These are phyloP conservation scores for Mortierella alpina DNA, from an alignment of 192 early-diverging fungal genomes.

Conservation along the genomic window DNA sequence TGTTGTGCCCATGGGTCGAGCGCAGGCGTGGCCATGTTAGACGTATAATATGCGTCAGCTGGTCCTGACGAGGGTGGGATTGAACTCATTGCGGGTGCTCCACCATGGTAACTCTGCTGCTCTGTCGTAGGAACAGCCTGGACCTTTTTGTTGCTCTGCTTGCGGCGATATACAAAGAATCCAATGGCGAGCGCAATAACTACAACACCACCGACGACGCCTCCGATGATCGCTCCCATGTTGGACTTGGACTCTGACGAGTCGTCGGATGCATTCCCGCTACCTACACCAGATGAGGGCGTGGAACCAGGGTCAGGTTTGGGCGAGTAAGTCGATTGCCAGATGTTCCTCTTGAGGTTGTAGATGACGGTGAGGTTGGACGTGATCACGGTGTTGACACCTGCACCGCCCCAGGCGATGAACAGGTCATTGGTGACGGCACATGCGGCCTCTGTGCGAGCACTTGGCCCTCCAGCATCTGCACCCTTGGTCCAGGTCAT, in stretches of 20 bases:
- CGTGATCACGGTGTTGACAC: neutral
- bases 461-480: neutral
- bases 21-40: neutral
- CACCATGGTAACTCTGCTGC: neutral
- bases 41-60: neutral
- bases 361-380: conserved; percentile 11
- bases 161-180: conserved; percentile 9
- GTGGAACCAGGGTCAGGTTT: too few species aligned
- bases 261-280: neutral
- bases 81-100: neutral
- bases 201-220: conserved; percentile 3
- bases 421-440: conserved; percentile 13
- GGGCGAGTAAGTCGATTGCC: conserved; percentile 6
- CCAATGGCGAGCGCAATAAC: conserved; percentile 1
- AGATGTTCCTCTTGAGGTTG: conserved; percentile 1
- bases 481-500: conserved; percentile 24
- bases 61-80: neutral
- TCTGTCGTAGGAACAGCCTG: neutral
- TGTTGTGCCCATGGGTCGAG: neutral
- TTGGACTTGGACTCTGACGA: neutral
- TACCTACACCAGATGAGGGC: too few species aligned
- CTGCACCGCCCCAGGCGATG: conserved; percentile 31
- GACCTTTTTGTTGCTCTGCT: neutral
- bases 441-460: conserved; percentile 11
- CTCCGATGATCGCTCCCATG: conserved; percentile 19